These are phyloP conservation scores for Sporothrix euskadiensis DNA, from an alignment of 2,329 filamentous ascomycete genomes.

Conservation along the genomic window DNA sequence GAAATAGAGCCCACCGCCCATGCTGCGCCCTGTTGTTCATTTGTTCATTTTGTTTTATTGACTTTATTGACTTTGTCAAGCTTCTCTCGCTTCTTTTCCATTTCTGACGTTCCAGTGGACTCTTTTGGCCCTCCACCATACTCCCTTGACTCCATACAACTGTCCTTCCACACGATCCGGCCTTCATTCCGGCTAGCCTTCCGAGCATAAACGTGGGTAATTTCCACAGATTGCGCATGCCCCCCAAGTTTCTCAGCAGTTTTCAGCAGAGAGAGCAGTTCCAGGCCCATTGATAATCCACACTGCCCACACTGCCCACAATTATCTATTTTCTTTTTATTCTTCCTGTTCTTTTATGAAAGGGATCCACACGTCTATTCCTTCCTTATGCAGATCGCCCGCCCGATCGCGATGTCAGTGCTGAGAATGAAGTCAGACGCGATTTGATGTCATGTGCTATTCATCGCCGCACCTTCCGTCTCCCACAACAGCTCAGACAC, in stretches of 20 bases:
- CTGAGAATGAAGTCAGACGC: not conserved
- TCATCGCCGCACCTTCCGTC: not conserved
- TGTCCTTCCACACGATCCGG: not conserved
- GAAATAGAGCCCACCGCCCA: not conserved
- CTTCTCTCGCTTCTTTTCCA: not conserved
- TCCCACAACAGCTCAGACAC: slow-evolving; percentile 53
- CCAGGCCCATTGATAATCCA: not conserved
- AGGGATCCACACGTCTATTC: not conserved
- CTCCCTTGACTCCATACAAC: not conserved
- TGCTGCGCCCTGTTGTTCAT: slow-evolving; percentile 12
- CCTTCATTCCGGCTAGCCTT: slow-evolving; percentile 7
- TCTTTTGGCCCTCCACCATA: not conserved
- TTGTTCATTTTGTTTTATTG: not conserved
- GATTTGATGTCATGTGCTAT: not conserved
- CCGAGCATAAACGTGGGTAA: slow-evolving; percentile 12
- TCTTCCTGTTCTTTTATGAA: not conserved
- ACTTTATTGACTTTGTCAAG: not conserved
- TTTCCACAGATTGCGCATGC: not conserved
- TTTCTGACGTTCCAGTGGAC: not conserved
- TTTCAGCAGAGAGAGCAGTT: not conserved
- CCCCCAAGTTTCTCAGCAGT: not conserved
- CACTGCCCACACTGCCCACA: not conserved
- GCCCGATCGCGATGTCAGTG: not conserved
- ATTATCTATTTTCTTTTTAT: not conserved
- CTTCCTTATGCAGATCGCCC: slow-evolving; percentile 12